These are phyloP conservation scores for Gossypium thurberi DNA, from an alignment of 345 rosid species.

Conservation along the genomic window DNA sequence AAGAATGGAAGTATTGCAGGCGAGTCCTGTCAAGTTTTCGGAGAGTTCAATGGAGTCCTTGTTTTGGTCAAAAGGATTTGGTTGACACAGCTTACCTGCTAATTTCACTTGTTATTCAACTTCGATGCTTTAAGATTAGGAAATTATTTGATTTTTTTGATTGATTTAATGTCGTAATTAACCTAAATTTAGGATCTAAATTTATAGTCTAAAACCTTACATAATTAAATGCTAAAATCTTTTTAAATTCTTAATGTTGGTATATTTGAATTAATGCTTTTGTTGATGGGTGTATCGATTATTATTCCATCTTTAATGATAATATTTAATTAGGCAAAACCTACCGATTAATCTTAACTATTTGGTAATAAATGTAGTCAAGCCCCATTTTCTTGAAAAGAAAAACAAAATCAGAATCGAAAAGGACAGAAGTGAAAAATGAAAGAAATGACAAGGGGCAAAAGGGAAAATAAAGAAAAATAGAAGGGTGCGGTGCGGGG, in stretches of 20 bases:
- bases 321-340: background rate
- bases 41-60: background rate
- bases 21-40: background rate
- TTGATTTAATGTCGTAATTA: too few species aligned
- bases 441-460: background rate
- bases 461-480: background rate
- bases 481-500: background rate
- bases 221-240: background rate
- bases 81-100: background rate
- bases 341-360: background rate
- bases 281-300: background rate
- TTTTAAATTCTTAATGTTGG: background rate
- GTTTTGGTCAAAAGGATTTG: background rate
- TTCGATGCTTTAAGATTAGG: background rate
- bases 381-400: background rate
- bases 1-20: background rate
- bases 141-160: background rate
- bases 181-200: background rate
- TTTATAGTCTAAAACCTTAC: background rate
- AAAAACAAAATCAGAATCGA: background rate
- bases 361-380: background rate
- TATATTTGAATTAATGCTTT: background rate
- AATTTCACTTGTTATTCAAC: background rate
- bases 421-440: background rate
- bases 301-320: background rate